Evolutionary conservation across 2,329 filamentous ascomycete genomes (phyloP).

Genomic region (Aspergillus sp.): DNA sequence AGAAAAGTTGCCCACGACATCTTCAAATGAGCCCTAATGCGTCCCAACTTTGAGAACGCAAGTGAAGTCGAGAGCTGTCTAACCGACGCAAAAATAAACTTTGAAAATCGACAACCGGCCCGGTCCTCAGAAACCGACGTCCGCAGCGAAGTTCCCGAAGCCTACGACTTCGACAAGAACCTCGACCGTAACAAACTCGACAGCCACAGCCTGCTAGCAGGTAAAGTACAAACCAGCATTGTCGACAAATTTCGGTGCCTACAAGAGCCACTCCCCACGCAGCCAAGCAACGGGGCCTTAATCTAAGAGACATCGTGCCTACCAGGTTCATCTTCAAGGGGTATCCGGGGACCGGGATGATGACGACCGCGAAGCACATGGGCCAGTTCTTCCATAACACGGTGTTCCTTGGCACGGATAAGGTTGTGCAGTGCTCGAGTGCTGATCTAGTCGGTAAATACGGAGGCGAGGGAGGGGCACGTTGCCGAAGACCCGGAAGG

Average conservation of each 20-base stretch:
- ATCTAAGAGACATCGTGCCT: not conserved
- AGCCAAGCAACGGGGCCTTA: not conserved
- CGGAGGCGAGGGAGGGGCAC: slow-evolving; percentile 62
- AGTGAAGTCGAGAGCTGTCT: slow-evolving; percentile 3
- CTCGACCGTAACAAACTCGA: not conserved
- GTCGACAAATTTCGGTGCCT: not conserved
- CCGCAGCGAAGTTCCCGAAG: not conserved
- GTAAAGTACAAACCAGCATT: not conserved
- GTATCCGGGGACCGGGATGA: slow-evolving; percentile 57
- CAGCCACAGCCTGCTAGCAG: not conserved
- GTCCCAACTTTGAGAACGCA: slow-evolving; percentile 4
- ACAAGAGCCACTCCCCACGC: not conserved
- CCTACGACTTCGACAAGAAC: not conserved
- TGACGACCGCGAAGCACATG: slow-evolving; percentile 61
- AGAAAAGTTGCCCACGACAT: not conserved
- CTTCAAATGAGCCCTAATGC: not conserved
- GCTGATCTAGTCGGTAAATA: slow-evolving; percentile 61
- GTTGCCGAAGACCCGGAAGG: slow-evolving; percentile 53
- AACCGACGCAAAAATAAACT: not conserved
- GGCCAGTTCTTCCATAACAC: slow-evolving; percentile 67
- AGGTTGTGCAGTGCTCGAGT: slow-evolving; percentile 59
- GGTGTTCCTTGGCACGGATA: slow-evolving; percentile 54
- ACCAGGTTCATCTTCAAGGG: slow-evolving; percentile 6
- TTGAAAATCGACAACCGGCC: not conserved
- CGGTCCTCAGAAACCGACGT: not conserved